Evolutionary conservation across 768 basidiomycete genomes (phyloP), one percentile per base, ranked within the genome.

Genomic region (Hemileccinum impolitum): DNA sequence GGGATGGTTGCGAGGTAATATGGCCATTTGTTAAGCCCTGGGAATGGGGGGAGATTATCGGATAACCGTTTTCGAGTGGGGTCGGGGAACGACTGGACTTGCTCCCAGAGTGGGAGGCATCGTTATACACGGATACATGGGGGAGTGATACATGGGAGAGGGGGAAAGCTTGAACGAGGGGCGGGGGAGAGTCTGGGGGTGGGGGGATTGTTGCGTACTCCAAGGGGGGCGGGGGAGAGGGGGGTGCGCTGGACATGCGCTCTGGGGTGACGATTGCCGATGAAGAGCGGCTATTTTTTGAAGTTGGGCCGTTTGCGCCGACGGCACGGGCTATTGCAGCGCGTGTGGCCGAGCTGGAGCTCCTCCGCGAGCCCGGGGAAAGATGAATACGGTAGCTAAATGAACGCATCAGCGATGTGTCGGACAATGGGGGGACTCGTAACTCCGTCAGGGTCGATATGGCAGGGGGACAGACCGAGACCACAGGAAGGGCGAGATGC

Each of bases 361-460:
- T 81, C 41, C 87, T 71, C 26, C 87, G 78, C 0, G 87, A 90
- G 43, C 88, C 85, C 0, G 88, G 88, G 1, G 87, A 88, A 18
- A 90, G 73, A 61, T 90, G 87, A 54, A 90, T 89, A 17, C 87
- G 84, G 60, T 89, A 90, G 58, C 87, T 90, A 38, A 49, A 58
- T 28, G 15, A 48, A 40, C 51, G 39, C 23, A 19, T 43, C 31
- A 62, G 50, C 23, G 41, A 53, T 17, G 34, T 46, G 59, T 53
- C n/a, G n/a, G n/a, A n/a, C n/a, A n/a, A n/a, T n/a, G n/a, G n/a
- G n/a, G n/a, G n/a, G n/a, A n/a, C n/a, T n/a, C n/a, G n/a, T n/a
- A n/a, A n/a, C n/a, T n/a, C n/a, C n/a, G n/a, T n/a, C 47, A 23
- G 23, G 23, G 23, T 23, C 23, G 23, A 23, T 6, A 23, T 23